Conservation (phyloP, 2,329 filamentous ascomycete species). For the Exophiala phaeomuriformis region DNA sequence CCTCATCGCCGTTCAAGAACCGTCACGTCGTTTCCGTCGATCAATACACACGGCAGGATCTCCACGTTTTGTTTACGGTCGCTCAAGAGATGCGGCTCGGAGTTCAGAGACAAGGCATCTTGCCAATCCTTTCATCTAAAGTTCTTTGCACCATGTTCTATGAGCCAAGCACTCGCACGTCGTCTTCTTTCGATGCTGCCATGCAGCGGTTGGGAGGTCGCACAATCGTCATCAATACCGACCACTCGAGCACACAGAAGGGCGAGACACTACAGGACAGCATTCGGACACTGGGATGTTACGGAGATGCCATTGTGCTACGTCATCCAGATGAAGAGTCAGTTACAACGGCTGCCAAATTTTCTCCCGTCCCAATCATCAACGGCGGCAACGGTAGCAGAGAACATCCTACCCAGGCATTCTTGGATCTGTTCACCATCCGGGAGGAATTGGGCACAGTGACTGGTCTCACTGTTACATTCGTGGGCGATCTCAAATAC, state of each 20-base stretch:
- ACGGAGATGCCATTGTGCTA: conserved; percentile 90
- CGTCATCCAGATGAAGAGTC: conserved; percentile 80
- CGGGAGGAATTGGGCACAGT: conserved; percentile 95
- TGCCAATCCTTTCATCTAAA: conserved; percentile 77
- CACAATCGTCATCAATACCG: conserved; percentile 72
- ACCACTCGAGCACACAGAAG: conserved; percentile 84
- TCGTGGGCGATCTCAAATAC: conserved; percentile 86
- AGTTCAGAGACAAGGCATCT: conserved; percentile 82
- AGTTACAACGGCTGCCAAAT: conserved; percentile 75
- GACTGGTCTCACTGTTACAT: conserved; percentile 91
- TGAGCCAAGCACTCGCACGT: conserved; percentile 93
- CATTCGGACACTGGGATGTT: conserved; percentile 86
- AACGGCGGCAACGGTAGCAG: conserved; percentile 94
- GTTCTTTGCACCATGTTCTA: conserved; percentile 93
- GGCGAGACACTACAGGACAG: conserved; percentile 91
- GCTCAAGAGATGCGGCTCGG: conserved; percentile 96
- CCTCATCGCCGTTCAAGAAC: conserved; percentile 78
- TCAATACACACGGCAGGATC: conserved; percentile 77
- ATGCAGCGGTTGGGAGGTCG: conserved; percentile 96
- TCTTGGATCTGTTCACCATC: conserved; percentile 96
- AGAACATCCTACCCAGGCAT: conserved; percentile 95
- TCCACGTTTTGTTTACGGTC: conserved; percentile 91
- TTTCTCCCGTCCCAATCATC: conserved; percentile 84
- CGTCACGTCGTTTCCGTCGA: conserved; percentile 86
- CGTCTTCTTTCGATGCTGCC: conserved; percentile 89